These are phyloP conservation scores for Pseudoscleropodium purum DNA, from an alignment of 225 moss, liverwort and hornwort species.

Conservation along the genomic window DNA sequence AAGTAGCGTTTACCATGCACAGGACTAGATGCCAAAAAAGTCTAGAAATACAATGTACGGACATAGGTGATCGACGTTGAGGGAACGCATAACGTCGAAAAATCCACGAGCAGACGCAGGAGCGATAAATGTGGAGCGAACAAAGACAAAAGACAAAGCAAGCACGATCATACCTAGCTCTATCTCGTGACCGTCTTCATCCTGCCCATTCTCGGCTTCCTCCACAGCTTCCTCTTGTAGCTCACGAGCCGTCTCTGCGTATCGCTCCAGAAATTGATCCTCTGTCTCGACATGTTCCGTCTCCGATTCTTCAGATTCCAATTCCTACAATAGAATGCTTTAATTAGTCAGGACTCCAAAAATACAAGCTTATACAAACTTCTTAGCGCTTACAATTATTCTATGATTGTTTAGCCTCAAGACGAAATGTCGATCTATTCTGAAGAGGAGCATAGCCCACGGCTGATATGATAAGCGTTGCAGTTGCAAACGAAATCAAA, in stretches of 20 bases:
- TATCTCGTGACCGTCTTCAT: constrained; percentile 94
- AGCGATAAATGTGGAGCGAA: neutral
- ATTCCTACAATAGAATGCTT: constrained; percentile 27
- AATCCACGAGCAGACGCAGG: neutral
- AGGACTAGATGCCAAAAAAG: neutral
- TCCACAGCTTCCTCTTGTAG: constrained; percentile 67
- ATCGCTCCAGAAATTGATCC: constrained; percentile 75
- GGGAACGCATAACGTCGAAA: neutral
- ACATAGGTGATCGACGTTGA: neutral
- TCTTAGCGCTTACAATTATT: neutral
- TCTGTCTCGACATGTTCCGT: constrained; percentile 66
- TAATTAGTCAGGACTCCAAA: neutral
- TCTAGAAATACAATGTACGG: neutral
- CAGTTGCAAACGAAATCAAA: neutral
- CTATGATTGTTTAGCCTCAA: neutral
- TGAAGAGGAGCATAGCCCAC: neutral
- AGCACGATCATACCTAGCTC: constrained; percentile 59
- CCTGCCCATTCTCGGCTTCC: constrained; percentile 91
- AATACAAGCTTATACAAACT: neutral
- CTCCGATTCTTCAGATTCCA: constrained; percentile 64
- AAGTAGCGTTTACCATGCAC: neutral
- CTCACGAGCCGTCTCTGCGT: constrained; percentile 73
- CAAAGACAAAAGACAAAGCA: neutral
- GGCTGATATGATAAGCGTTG: neutral
- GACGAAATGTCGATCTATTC: neutral